phyloP scores from a whole-genome alignment of 352 stramenopile genomes.

The Phytopythium mirpurense region DNA sequence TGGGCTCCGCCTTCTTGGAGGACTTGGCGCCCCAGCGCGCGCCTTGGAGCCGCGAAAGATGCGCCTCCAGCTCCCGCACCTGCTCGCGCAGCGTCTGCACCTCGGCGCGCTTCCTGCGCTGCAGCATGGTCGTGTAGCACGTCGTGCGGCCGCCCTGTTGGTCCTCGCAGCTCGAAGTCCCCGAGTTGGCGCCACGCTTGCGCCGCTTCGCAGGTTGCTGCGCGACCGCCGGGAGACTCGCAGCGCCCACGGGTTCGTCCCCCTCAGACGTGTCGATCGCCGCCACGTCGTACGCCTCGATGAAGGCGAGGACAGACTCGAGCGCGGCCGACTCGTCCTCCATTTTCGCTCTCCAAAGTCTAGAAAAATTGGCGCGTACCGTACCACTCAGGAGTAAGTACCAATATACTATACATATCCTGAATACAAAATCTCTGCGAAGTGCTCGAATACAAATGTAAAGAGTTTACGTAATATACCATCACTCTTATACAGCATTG shows the following conservation, averaged over 20 bases:
- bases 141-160: constrained; percentile 2
- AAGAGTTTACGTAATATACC: too few relatives aligned
- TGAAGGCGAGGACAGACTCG: constrained; percentile 22
- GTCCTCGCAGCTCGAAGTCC: not conserved
- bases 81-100: constrained; percentile 16
- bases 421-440: too few relatives aligned
- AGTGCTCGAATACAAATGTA: too few relatives aligned
- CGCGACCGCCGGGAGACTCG: not conserved
- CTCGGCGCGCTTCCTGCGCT: constrained; percentile 16
- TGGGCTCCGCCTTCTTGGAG: constrained; percentile 1
- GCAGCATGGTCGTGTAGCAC: constrained; percentile 15
- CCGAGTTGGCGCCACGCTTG: not conserved
- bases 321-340: constrained; percentile 11
- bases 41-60: constrained; percentile 4
- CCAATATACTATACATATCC: too few relatives aligned
- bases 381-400: not conserved
- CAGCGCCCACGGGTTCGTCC: not conserved
- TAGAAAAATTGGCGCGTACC: too few relatives aligned
- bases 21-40: constrained; percentile 1
- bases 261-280: not conserved
- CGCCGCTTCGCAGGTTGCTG: not conserved
- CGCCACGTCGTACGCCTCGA: constrained; percentile 17
- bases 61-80: constrained; percentile 11
- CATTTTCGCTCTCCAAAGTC: not conserved
- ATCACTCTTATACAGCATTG: too few relatives aligned